Percentiles rank a stretch among this genome's conserved stretches.
Conservation (phyloP, 129 eudicot species). For the Pulicaria dysenterica region DNA sequence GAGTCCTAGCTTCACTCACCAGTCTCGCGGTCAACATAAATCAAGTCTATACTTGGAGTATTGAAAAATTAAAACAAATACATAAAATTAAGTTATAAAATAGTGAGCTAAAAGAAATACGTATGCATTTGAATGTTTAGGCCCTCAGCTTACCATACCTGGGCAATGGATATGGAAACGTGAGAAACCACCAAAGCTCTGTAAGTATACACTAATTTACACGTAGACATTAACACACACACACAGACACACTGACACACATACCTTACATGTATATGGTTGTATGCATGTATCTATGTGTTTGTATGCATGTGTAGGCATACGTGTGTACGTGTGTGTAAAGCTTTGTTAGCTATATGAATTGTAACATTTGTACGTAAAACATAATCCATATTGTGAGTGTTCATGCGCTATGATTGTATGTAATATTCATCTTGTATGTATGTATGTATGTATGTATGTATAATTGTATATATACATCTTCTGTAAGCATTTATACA, state of each 20-base stretch:
- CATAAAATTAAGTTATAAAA: no score
- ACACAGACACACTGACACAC: neutral
- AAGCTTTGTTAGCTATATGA: no score
- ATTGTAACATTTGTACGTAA: no score
- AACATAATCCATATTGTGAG: no score
- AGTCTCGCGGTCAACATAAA: no score
- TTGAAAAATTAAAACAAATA: no score
- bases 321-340: neutral
- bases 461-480: neutral
- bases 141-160: constrained; percentile 92
- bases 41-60: no score
- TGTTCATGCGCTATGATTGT: no score
- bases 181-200: constrained; percentile 47
- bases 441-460: neutral
- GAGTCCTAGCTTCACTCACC: no score
- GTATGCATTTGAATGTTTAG: constrained; percentile 43
- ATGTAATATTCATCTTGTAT: neutral
- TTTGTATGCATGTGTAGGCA: neutral
- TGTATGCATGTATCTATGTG: neutral
- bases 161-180: constrained; percentile 60
- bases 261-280: neutral
- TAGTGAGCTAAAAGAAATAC: no score
- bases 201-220: constrained; percentile 41
- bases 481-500: constrained; percentile 10
- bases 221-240: no score